A percentile compares a stretch with the other conserved stretches of the same genome.
Evolutionary conservation across 768 basidiomycete genomes (phyloP).

Genomic region (Lanmaoa pseudosensibilis): DNA sequence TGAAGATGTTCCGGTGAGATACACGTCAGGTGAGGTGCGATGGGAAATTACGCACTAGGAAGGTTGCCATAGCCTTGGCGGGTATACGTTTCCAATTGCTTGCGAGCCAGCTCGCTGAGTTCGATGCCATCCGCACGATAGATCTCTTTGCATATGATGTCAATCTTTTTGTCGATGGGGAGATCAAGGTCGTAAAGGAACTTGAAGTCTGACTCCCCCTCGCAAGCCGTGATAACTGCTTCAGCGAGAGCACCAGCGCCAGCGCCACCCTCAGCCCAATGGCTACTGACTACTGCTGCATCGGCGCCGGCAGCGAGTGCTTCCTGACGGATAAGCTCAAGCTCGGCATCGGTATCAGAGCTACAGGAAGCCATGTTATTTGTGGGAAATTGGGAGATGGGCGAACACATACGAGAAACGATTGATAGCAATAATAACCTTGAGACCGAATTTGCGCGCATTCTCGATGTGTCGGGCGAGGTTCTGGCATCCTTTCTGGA

Average conservation of each 20-base stretch:
- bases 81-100: constrained; percentile 89
- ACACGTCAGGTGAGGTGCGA: neutral
- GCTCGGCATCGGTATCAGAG: constrained; percentile 86
- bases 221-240: constrained; percentile 86
- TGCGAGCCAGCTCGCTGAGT: constrained; percentile 79
- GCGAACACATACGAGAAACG: constrained; percentile 75
- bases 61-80: constrained; percentile 80
- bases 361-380: constrained; percentile 38
- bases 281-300: constrained; percentile 92
- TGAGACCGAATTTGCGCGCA: constrained; percentile 91
- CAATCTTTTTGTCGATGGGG: constrained; percentile 86
- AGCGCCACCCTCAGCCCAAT: constrained; percentile 95
- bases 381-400: neutral
- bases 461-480: constrained; percentile 92
- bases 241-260: constrained; percentile 90
- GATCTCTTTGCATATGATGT: constrained; percentile 82
- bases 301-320: constrained; percentile 88
- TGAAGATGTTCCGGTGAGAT: constrained; percentile 28
- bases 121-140: constrained; percentile 93
- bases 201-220: constrained; percentile 80
- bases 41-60: constrained; percentile 56
- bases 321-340: constrained; percentile 77
- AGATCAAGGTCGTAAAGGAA: constrained; percentile 89
- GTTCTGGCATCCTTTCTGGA: constrained; percentile 92
- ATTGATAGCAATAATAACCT: constrained; percentile 95